Base-by-base conservation (phyloP, 1,284 basidiomycete species). In the Thecaphora thlaspeos region DNA sequence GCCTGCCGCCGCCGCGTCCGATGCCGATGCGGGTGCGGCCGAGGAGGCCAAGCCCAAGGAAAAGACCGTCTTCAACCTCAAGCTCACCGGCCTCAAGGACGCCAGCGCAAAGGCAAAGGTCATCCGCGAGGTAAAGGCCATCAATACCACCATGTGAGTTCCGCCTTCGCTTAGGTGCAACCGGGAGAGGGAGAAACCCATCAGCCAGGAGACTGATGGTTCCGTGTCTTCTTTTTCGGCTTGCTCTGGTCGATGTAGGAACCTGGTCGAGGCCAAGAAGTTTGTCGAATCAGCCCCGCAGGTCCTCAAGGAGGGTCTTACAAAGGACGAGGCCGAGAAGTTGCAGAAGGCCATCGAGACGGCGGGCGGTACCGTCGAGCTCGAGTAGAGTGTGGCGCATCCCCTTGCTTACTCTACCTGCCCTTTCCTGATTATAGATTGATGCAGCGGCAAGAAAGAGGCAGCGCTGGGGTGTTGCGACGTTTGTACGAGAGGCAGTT, bases 261-360 rank as follows among this genome's bases (percentile, higher is more conserved):
- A 77, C 68, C 55, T 77, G 23, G 75, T 77, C 28, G 75, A 77
- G 92, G 95, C 95, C 34, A 99, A 99, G 85, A 98, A 96, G 82
- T 96, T 98, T 74, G 95, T 98, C 55, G 95, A 99, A 81, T 91
- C 90, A 23, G 82, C 91, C 68, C 95, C 95, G 30, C 89, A 97
- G 81, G 82, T 88, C 4, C 82, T 99, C 74, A 99, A 98, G 82
- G 95, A 98, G 81, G 91, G 91, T 78, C 78, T 95, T 57, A 85
- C 90, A 32, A 99, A 99, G 82, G 95, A 99, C 73, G 95, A 99
- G 45, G 93, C 93, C 12, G 94, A 97, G 80, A 97, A 97, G 82
- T 82, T 99, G 75, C 86, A 94, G 82, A 87, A 88, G 80, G 86
- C 87, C 24, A 89, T 99, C 80, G 87, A 90, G 81, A 87, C 82